Percentiles rank a stretch among this genome's conserved stretches.
These are phyloP conservation scores for Pseudogymnoascus sp. DNA, from an alignment of 2,329 filamentous ascomycete species.

Conservation along the genomic window DNA sequence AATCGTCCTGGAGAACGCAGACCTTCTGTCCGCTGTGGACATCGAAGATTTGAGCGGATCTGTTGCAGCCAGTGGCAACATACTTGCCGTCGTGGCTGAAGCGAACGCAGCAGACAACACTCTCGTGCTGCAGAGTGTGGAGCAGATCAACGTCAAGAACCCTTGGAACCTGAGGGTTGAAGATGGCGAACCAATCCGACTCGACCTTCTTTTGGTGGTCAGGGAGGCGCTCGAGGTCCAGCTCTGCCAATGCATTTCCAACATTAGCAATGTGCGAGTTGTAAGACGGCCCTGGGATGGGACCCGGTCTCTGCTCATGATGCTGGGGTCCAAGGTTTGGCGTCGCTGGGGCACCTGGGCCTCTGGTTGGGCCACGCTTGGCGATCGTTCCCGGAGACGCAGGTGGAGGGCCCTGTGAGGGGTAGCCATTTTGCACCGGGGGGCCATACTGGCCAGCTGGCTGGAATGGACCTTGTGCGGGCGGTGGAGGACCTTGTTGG, in stretches of 20 bases:
- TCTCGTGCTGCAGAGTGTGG: slow-evolving; percentile 87
- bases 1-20: slow-evolving; percentile 82
- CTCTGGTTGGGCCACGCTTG: slow-evolving; percentile 46
- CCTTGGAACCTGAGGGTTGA: slow-evolving; percentile 85
- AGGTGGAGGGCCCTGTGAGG: slow-evolving; percentile 71
- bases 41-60: slow-evolving; percentile 98
- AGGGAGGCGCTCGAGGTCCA: slow-evolving; percentile 79
- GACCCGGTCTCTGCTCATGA: slow-evolving; percentile 60
- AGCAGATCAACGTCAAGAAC: slow-evolving; percentile 89
- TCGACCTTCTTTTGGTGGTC: slow-evolving; percentile 83
- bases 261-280: slow-evolving; percentile 40
- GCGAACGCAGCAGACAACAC: slow-evolving; percentile 94
- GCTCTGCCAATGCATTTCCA: slow-evolving; percentile 70
- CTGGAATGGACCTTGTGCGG: slow-evolving; percentile 62
- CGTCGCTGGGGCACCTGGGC: slow-evolving; percentile 68
- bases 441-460: slow-evolving; percentile 52
- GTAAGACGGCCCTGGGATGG: slow-evolving; percentile 64
- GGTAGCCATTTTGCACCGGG: slow-evolving; percentile 56
- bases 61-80: slow-evolving; percentile 93
- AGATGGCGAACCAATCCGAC: slow-evolving; percentile 91
- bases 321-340: slow-evolving; percentile 89
- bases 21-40: slow-evolving; percentile 81
- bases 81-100: slow-evolving; percentile 96
- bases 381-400: slow-evolving; percentile 81
- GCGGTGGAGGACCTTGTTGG: slow-evolving; percentile 42